These are phyloP conservation scores for Leishmania tropica DNA, from an alignment of 208 protist genomes.

Conservation along the genomic window DNA sequence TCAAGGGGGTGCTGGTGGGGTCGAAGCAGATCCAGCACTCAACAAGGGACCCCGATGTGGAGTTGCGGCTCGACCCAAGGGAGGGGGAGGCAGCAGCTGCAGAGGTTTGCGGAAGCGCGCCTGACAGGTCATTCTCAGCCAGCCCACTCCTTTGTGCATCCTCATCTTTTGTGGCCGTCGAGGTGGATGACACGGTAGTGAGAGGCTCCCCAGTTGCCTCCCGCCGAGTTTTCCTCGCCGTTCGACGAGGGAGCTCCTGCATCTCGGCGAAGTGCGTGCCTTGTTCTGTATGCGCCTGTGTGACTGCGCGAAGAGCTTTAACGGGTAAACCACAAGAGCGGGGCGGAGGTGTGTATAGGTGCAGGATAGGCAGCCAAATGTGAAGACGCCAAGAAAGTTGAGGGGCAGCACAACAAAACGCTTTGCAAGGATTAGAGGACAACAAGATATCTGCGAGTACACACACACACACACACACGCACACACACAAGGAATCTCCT, in stretches of 20 bases:
- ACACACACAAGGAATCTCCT: not conserved
- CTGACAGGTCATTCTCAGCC: not conserved
- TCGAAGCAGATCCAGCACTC: conserved; percentile 84
- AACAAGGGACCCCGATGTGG: not conserved
- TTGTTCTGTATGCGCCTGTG: conserved; percentile 3
- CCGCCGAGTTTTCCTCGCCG: not conserved
- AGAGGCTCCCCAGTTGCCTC: not conserved
- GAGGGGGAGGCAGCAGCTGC: not conserved
- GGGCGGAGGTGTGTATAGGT: not conserved
- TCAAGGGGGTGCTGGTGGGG: conserved; percentile 26
- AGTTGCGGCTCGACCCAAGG: not conserved
- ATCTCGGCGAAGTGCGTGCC: not conserved
- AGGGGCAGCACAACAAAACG: not conserved
- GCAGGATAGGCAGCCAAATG: not conserved
- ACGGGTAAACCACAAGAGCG: too few species aligned
- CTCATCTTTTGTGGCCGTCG: not conserved
- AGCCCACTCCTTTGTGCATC: not conserved
- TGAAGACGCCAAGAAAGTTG: not conserved
- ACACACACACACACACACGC: not conserved
- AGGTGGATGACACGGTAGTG: not conserved
- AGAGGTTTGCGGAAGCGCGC: not conserved
- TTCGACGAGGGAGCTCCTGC: not conserved
- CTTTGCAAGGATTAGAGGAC: not conserved
- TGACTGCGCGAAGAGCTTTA: not conserved
- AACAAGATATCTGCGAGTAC: not conserved